Percentiles rank a stretch among this genome's conserved stretches.
These are phyloP conservation scores for Saccharomyces pastorianus DNA, from an alignment of 1,139 yeast species.

Conservation along the genomic window DNA sequence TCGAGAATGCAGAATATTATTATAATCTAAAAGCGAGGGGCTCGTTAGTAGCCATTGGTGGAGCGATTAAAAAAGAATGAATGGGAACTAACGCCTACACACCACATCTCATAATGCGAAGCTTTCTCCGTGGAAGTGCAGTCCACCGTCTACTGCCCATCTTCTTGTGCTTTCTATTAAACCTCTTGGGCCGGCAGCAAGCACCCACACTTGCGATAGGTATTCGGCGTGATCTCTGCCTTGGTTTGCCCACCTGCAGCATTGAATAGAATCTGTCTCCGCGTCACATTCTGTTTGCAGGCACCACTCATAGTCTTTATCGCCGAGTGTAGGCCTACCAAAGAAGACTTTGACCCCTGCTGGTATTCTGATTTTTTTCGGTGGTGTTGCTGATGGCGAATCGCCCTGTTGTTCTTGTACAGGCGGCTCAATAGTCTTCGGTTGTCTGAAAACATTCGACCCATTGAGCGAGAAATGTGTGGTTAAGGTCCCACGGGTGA, in stretches of 20 bases:
- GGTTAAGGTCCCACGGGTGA: constrained; percentile 14
- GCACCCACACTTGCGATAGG: constrained; percentile 66
- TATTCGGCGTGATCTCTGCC: constrained; percentile 30
- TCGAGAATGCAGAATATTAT: too few relatives aligned
- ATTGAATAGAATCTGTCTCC: constrained; percentile 20
- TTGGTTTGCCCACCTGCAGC: constrained; percentile 27
- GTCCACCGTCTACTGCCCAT: constrained; percentile 81
- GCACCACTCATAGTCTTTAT: constrained; percentile 46
- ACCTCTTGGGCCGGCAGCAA: constrained; percentile 81
- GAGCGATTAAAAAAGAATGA: too few relatives aligned
- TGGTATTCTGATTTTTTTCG: constrained; percentile 25
- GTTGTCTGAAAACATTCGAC: constrained; percentile 20
- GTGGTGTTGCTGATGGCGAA: constrained; percentile 3
- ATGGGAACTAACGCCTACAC: background rate
- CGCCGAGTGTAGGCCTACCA: constrained; percentile 44
- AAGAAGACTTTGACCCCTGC: constrained; percentile 35
- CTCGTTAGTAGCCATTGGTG: too few relatives aligned
- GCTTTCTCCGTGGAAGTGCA: constrained; percentile 80
- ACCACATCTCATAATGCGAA: constrained; percentile 34
- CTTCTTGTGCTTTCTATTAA: constrained; percentile 66
- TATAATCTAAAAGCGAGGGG: too few relatives aligned
- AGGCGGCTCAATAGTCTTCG: constrained; percentile 21
- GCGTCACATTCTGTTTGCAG: constrained; percentile 40
- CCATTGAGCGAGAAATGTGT: constrained; percentile 1
- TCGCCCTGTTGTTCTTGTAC: background rate